These are phyloP conservation scores for Kurtzmaniella quercitrusa DNA, from an alignment of 1,139 yeast genomes.

Conservation along the genomic window DNA sequence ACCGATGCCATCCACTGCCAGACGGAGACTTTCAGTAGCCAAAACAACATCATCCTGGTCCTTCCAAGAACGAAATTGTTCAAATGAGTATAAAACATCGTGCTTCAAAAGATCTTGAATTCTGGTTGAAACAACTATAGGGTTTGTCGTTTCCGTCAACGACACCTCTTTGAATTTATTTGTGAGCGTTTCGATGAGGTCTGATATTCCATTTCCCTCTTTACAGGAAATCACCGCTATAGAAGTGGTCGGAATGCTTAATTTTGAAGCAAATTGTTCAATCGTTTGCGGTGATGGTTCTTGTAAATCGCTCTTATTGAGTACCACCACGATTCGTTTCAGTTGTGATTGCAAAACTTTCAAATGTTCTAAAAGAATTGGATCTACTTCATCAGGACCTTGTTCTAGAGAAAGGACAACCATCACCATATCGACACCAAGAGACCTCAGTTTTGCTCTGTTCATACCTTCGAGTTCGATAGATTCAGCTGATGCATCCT, in stretches of 20 bases:
- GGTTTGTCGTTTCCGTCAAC: conserved; percentile 47
- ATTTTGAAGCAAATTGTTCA: conserved; percentile 14
- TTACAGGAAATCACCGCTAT: conserved; percentile 61
- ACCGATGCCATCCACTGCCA: conserved; percentile 84
- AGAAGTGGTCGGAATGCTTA: conserved; percentile 22
- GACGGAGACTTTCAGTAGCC: conserved; percentile 72
- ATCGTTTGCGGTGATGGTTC: conserved; percentile 15
- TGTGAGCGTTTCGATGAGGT: conserved; percentile 35
- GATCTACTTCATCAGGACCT: conserved; percentile 12
- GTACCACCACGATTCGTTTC: conserved; percentile 36
- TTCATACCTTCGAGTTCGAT: conserved; percentile 84
- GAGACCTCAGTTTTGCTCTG: conserved; percentile 61
- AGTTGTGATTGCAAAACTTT: conserved; percentile 19
- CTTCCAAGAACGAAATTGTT: conserved; percentile 50
- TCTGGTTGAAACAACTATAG: conserved; percentile 68
- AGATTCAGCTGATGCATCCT: conserved; percentile 38
- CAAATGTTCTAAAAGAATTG: conserved; percentile 34
- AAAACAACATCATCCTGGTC: conserved; percentile 67
- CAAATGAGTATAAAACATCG: conserved; percentile 72
- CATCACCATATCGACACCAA: conserved; percentile 57
- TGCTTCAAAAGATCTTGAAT: conserved; percentile 66
- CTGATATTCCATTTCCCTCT: conserved; percentile 50
- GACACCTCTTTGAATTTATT: conserved; percentile 47
- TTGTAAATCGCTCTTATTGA: conserved; percentile 61
- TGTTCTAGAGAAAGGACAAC: conserved; percentile 43